A percentile compares a stretch with the other conserved stretches of the same genome.
These are phyloP conservation scores for Mycena filopes DNA, from an alignment of 768 basidiomycete genomes.

Conservation along the genomic window DNA sequence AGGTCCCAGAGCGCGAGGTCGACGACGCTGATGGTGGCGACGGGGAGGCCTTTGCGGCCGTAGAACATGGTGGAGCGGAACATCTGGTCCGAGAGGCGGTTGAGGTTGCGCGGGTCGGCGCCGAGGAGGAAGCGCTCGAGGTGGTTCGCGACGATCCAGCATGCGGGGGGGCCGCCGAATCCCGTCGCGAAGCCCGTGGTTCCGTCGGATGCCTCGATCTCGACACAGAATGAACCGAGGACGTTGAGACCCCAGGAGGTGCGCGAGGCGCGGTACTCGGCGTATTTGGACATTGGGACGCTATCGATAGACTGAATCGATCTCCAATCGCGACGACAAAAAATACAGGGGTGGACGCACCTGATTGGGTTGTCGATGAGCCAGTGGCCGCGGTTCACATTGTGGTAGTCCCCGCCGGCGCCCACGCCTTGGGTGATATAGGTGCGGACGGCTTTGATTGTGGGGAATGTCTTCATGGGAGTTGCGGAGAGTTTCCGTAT, in stretches of 20 bases:
- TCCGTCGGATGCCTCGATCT: constrained; percentile 43
- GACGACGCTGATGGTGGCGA: constrained; percentile 44
- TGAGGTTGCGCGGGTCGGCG: constrained; percentile 42
- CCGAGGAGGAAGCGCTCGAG: constrained; percentile 44
- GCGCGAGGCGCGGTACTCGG: constrained; percentile 41
- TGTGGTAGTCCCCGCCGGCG: constrained; percentile 38
- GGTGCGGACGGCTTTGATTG: constrained; percentile 37
- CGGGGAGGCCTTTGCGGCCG: constrained; percentile 43
- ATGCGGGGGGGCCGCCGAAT: constrained; percentile 44
- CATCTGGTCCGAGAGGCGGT: constrained; percentile 45
- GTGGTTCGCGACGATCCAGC: constrained; percentile 45
- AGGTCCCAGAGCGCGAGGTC: constrained; percentile 47
- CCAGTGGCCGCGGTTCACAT: constrained; percentile 40
- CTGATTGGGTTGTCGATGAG: constrained; percentile 40
- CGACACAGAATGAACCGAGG: constrained; percentile 43
- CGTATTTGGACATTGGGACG: constrained; percentile 41
- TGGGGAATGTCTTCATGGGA: constrained; percentile 39
- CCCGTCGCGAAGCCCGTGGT: constrained; percentile 44
- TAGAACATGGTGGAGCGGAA: constrained; percentile 45
- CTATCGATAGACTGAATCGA: constrained; percentile 19
- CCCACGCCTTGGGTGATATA: constrained; percentile 37
- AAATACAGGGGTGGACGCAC: constrained; percentile 18
- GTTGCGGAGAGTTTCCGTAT: too few relatives aligned
- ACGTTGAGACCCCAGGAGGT: constrained; percentile 43
- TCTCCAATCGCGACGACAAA: background rate